Percentiles rank a stretch among this genome's conserved stretches.
phyloP scores from a whole-genome alignment of 257 asterid species.

The Solanum pinnatisectum region DNA sequence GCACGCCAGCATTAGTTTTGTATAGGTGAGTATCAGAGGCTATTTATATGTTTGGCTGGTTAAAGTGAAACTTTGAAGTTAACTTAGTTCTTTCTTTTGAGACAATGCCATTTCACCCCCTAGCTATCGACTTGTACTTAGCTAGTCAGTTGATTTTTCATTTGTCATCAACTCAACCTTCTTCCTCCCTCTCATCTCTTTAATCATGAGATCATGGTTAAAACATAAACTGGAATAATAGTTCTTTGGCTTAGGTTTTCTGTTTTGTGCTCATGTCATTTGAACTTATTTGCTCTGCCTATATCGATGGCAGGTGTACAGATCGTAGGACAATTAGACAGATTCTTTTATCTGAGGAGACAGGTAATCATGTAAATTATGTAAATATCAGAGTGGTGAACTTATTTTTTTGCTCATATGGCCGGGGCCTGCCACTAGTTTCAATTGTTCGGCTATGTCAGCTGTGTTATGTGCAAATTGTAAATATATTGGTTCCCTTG shows the following conservation, averaged over 20 bases:
- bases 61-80: not conserved
- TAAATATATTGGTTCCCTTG: not conserved
- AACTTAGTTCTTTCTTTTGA: not conserved
- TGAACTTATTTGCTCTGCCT: not conserved
- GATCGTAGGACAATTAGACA: conserved; percentile 10
- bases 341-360: conserved; percentile 13
- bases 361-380: conserved; percentile 25
- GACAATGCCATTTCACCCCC: not conserved
- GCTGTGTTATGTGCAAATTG: not conserved
- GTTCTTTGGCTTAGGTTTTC: not conserved
- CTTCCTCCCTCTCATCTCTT: not conserved
- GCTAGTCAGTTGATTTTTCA: not conserved
- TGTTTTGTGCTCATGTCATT: not conserved
- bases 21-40: not conserved
- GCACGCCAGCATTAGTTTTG: not conserved
- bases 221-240: not conserved
- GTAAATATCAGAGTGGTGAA: conserved; percentile 18
- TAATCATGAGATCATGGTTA: not conserved
- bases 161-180: not conserved
- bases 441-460: not conserved
- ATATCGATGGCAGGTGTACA: conserved; percentile 44
- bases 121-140: not conserved
- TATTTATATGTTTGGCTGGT: not conserved
- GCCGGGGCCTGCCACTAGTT: not conserved
- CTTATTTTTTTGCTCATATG: not conserved